These are phyloP conservation scores for Diplodia sapinea DNA, from an alignment of 2,329 filamentous ascomycete species.

Conservation along the genomic window DNA sequence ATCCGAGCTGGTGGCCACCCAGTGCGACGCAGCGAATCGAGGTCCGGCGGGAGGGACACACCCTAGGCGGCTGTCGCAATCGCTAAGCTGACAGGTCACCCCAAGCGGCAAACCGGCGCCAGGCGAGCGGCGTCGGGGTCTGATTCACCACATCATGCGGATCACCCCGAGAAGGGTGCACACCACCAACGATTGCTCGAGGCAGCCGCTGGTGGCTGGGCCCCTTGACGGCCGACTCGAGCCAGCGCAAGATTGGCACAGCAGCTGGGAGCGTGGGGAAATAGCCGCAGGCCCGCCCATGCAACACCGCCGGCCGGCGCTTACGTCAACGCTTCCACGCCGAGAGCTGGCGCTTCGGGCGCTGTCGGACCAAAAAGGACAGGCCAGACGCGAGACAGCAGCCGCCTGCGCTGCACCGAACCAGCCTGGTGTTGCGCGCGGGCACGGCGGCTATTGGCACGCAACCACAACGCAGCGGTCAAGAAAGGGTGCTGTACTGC, in stretches of 20 bases:
- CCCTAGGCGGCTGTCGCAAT: conserved; percentile 24
- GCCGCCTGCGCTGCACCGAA: neutral
- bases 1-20: conserved; percentile 13
- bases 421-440: neutral
- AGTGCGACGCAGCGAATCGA: conserved; percentile 14
- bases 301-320: conserved; percentile 15
- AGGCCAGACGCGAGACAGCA: neutral
- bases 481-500: neutral
- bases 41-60: conserved; percentile 20
- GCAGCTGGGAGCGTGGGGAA: conserved; percentile 21
- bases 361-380: conserved; percentile 15
- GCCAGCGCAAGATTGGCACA: conserved; percentile 7
- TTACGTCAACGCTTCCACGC: conserved; percentile 23
- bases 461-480: conserved; percentile 1
- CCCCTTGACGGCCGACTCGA: conserved; percentile 2
- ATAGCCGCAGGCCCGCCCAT: conserved; percentile 23
- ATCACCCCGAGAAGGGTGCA: conserved; percentile 10
- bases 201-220: conserved; percentile 24
- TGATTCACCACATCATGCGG: conserved; percentile 24
- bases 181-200: conserved; percentile 23
- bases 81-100: conserved; percentile 21
- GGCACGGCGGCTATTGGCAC: conserved; percentile 1
- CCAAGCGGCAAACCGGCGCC: conserved; percentile 22
- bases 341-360: conserved; percentile 21
- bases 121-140: conserved; percentile 22